Evolutionary conservation across 352 stramenopile species (phyloP).

Genomic region (Globisporangium cylindrosporum): DNA sequence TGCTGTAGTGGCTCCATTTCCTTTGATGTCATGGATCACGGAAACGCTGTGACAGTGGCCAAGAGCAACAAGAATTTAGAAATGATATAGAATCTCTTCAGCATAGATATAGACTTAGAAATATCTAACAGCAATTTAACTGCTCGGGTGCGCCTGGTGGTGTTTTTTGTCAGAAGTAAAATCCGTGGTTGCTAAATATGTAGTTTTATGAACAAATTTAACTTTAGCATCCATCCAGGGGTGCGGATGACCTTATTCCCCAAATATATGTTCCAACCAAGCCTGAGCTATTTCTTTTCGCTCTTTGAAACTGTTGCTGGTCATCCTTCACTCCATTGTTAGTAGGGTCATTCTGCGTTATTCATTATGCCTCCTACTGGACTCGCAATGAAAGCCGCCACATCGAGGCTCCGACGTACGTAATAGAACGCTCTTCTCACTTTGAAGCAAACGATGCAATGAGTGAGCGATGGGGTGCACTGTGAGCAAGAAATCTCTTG

Average conservation of each 20-base stretch:
- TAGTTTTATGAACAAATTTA: too few species aligned
- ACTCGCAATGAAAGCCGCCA: not conserved
- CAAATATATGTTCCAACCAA: not conserved
- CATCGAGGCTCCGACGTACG: not conserved
- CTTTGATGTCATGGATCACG: too few species aligned
- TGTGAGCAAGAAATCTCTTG: slow-evolving; percentile 9
- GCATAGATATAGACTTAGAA: too few species aligned
- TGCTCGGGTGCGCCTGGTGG: too few species aligned
- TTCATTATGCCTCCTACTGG: not conserved
- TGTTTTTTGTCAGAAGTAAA: too few species aligned
- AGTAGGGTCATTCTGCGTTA: not conserved
- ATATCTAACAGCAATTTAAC: too few species aligned
- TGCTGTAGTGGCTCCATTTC: too few species aligned
- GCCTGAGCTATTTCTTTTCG: not conserved
- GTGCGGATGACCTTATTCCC: not conserved
- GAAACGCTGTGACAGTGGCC: too few species aligned
- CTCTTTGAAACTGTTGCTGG: not conserved
- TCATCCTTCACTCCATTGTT: not conserved
- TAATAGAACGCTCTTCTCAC: not conserved
- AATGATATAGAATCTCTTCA: too few species aligned
- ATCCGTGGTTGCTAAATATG: too few species aligned
- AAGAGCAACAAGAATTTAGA: too few species aligned
- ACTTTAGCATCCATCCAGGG: too few species aligned
- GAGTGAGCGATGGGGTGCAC: slow-evolving; percentile 14
- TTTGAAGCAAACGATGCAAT: not conserved